Evolutionary conservation across 176 grass and related monocot genomes (phyloP).

Genomic region (Alloteropsis semialata): DNA sequence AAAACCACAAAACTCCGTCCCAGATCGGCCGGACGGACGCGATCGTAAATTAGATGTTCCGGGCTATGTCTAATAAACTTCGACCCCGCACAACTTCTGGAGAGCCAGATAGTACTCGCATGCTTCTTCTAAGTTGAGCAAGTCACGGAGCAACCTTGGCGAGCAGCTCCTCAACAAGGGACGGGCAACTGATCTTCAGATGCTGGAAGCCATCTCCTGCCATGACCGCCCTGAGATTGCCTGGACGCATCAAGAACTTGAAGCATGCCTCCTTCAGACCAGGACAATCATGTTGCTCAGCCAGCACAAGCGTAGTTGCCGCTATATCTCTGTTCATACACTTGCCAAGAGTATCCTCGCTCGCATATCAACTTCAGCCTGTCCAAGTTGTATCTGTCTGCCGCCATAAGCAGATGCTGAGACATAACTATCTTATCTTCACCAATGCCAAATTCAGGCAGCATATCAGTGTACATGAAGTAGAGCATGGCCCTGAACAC

Average conservation of each 20-base stretch:
- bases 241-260: not conserved
- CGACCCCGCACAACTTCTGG: too few relatives aligned
- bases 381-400: slow-evolving; percentile 37
- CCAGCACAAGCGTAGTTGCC: not conserved
- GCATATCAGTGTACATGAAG: slow-evolving; percentile 33
- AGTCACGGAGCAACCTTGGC: not conserved
- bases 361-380: slow-evolving; percentile 47
- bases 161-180: not conserved
- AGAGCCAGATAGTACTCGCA: too few relatives aligned
- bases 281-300: not conserved
- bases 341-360: too few relatives aligned
- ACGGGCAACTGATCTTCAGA: not conserved
- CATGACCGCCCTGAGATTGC: not conserved
- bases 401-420: slow-evolving; percentile 42
- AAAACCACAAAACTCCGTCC: too few relatives aligned
- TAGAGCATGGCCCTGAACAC: slow-evolving; percentile 33
- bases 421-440: not conserved
- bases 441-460: not conserved
- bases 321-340: not conserved
- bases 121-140: too few relatives aligned
- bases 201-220: not conserved
- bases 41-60: too few relatives aligned
- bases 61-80: too few relatives aligned
- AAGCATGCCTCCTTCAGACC: not conserved
- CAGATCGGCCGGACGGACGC: too few relatives aligned